Evolutionary conservation across 805 yeast species (phyloP).

Genomic region (Metschnikowia chrysomelidarum): DNA sequence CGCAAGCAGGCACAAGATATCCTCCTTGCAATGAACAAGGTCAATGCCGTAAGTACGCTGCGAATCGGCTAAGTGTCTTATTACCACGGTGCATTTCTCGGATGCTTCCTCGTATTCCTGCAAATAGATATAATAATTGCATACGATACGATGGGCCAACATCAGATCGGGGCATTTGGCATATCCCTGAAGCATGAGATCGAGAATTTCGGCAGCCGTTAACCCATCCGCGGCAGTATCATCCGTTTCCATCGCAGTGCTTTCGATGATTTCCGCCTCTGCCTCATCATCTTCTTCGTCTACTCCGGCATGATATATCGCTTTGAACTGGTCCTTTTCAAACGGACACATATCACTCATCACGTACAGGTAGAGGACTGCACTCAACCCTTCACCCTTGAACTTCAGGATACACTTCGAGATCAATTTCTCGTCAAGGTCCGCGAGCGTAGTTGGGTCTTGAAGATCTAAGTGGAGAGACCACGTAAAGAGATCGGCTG

Average conservation of each 20-base stretch:
- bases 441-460: conserved; percentile 52
- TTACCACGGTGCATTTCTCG: conserved; percentile 57
- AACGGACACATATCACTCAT: conserved; percentile 70
- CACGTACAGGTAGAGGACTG: conserved; percentile 58
- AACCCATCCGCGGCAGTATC: conserved; percentile 14
- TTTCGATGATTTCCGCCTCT: conserved; percentile 14
- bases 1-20: conserved; percentile 65
- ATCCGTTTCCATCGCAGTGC: conserved; percentile 11
- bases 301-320: conserved; percentile 13
- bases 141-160: conserved; percentile 63
- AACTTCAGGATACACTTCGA: conserved; percentile 55
- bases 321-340: conserved; percentile 32
- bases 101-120: conserved; percentile 65
- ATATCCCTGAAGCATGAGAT: conserved; percentile 51
- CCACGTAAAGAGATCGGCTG: conserved; percentile 69
- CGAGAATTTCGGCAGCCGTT: conserved; percentile 51
- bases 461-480: conserved; percentile 68
- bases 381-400: conserved; percentile 60
- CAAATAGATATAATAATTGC: conserved; percentile 55
- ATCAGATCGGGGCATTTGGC: conserved; percentile 41
- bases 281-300: conserved; percentile 1
- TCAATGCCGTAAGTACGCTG: conserved; percentile 46
- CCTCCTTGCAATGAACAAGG: conserved; percentile 53
- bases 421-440: conserved; percentile 46
- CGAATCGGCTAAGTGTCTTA: conserved; percentile 50